These are phyloP conservation scores for Pouteria glomerata DNA, from an alignment of 148 eudicot genomes.

Conservation along the genomic window DNA sequence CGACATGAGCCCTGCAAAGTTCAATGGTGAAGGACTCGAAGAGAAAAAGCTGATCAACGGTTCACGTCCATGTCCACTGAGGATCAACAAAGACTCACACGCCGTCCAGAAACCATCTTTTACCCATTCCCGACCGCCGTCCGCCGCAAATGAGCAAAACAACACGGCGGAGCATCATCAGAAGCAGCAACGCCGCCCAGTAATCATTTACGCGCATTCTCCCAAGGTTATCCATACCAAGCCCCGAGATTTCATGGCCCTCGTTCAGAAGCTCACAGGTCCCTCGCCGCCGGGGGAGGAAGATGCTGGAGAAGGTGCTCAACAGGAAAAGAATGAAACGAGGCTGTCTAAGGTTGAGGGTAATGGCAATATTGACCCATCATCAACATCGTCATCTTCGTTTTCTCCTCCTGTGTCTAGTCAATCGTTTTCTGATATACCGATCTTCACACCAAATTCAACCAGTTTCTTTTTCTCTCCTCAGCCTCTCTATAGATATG, in stretches of 20 bases:
- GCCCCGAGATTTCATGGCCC: conserved; percentile 55
- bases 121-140: background rate
- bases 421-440: conserved; percentile 22
- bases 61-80: conserved; percentile 42
- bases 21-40: background rate
- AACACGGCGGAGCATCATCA: background rate
- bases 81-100: conserved; percentile 20
- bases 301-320: background rate
- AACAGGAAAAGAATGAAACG: background rate
- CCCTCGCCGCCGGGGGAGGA: background rate
- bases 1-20: conserved; percentile 21
- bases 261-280: conserved; percentile 61
- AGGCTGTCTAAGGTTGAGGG: background rate
- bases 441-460: conserved; percentile 29
- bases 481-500: conserved; percentile 5
- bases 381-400: background rate
- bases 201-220: conserved; percentile 41
- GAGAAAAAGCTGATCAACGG: conserved; percentile 24
- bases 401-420: conserved; percentile 16
- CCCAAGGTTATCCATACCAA: conserved; percentile 49
- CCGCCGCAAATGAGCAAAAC: background rate
- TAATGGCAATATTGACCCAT: background rate
- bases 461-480: conserved; percentile 18
- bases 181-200: conserved; percentile 16
- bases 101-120: conserved; percentile 11